Percentiles rank a stretch among this genome's conserved stretches.
phyloP scores from a whole-genome alignment of 495 filamentous ascomycete species.

The Trichoderma virens region DNA sequence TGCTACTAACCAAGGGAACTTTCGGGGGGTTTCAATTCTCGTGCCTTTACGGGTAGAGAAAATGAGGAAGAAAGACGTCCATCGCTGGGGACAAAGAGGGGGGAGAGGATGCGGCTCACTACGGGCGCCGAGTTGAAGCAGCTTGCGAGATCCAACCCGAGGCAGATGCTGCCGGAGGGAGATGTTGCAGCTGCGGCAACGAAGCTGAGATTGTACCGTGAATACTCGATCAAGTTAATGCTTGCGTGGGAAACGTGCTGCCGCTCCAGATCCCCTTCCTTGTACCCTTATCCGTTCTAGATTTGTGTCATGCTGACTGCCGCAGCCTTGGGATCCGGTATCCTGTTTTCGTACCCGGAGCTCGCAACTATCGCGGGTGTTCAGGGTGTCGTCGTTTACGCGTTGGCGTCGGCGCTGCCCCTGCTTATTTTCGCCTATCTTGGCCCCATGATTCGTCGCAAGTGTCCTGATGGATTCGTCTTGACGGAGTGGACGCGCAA shows the following conservation, averaged over 20 bases:
- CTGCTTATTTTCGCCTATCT: constrained; percentile 60
- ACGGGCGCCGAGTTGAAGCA: constrained; percentile 64
- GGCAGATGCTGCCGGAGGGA: constrained; percentile 14
- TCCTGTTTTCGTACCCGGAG: constrained; percentile 70
- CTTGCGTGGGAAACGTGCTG: constrained; percentile 92
- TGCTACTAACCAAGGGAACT: background rate
- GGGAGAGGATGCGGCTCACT: constrained; percentile 60
- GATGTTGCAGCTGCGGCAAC: constrained; percentile 29
- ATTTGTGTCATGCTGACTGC: constrained; percentile 20
- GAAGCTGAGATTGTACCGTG: constrained; percentile 87
- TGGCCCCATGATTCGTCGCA: constrained; percentile 63
- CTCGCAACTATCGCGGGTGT: constrained; percentile 72
- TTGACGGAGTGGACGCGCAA: constrained; percentile 73
- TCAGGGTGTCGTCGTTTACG: constrained; percentile 66
- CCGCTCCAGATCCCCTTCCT: constrained; percentile 47
- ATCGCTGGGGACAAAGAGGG: background rate
- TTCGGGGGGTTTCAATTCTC: background rate
- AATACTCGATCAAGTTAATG: constrained; percentile 92
- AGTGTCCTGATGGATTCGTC: constrained; percentile 70
- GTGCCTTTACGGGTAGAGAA: background rate
- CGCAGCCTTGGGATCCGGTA: constrained; percentile 67
- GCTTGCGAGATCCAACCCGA: constrained; percentile 40
- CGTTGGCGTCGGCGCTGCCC: constrained; percentile 57
- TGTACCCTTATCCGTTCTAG: constrained; percentile 19
- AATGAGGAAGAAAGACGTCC: background rate